Evolutionary conservation across 2,329 filamentous ascomycete species (phyloP), one percentile per base, ranked within the genome.

Genomic region (Cytospora schulzeri): DNA sequence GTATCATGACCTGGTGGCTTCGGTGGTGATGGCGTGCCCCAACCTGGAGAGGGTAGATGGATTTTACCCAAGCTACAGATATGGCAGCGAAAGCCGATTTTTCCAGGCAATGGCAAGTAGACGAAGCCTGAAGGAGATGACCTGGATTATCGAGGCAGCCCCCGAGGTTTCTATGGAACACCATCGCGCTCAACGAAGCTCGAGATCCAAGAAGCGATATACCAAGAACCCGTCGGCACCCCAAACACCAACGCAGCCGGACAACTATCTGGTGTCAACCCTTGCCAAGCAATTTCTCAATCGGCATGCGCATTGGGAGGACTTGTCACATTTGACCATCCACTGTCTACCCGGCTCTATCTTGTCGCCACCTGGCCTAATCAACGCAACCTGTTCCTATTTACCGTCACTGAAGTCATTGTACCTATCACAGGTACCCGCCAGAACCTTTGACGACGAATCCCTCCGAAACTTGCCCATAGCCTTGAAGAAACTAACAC

Each of bases 11-110:
- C 73, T 85, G 3, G 78, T 88, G 1, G 85, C 86, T 0, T 83
- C 86, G 6, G 74, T 89, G 28, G 78, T 89, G 64, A 87, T 88
- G 85, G 82, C 85, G 0, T 89, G 86, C 63, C 87, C 87, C 2
- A 88, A 89, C 68, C 76, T 90, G 14, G 86, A 89, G 74, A 78
- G 80, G 57, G 75, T 89, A 8, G 75, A 80, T 14, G 86, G 86
- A 0, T 82, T 84, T 48, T 79, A 84, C 62, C 79, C 81, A 2
- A 73, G 75, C 4, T 87, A 88, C 70, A 78, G 83, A 62, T 83
- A 87, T 73, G 60, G 60, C 28, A 78, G 80, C 1, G 87, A 84
- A 69, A 83, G 79, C 71, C 81, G 82, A 55, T 76, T 87, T 12
- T 82, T 85, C 63, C 82, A 89, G 66, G 86, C 87, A 0, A 72